A percentile compares a stretch with the other conserved stretches of the same genome.
Evolutionary conservation across 2,329 filamentous ascomycete species (phyloP).

Genomic region (Alternaria hordeiaustralica): DNA sequence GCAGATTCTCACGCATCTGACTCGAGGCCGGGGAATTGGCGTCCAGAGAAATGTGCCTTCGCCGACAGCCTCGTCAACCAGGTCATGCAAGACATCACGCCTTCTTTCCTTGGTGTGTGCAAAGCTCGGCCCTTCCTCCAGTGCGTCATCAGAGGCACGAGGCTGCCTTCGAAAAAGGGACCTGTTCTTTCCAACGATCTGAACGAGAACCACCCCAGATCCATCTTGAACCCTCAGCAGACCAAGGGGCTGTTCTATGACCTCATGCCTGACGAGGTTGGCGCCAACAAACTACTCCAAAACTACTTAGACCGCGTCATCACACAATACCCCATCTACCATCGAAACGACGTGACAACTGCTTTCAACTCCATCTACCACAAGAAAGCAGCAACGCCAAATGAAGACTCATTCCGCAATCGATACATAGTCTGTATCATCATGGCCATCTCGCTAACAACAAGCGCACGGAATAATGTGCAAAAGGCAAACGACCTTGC

Average conservation of each 20-base stretch:
- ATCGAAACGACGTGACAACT: slow-evolving; percentile 40
- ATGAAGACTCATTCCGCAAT: slow-evolving; percentile 37
- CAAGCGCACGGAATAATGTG: slow-evolving; percentile 43
- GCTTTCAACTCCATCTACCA: slow-evolving; percentile 45
- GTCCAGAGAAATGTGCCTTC: slow-evolving; percentile 35
- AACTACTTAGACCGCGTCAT: slow-evolving; percentile 45
- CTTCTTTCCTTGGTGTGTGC: slow-evolving; percentile 45
- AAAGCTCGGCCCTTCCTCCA: slow-evolving; percentile 40
- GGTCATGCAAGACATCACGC: slow-evolving; percentile 46
- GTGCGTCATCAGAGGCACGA: slow-evolving; percentile 46
- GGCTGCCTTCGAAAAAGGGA: slow-evolving; percentile 43
- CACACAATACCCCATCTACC: slow-evolving; percentile 48
- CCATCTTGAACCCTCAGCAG: slow-evolving; percentile 46
- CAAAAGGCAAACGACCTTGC: slow-evolving; percentile 42
- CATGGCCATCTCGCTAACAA: slow-evolving; percentile 47
- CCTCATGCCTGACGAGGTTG: slow-evolving; percentile 38
- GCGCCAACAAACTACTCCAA: slow-evolving; percentile 40
- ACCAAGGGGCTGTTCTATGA: slow-evolving; percentile 32
- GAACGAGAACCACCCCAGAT: slow-evolving; percentile 45
- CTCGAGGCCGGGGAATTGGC: slow-evolving; percentile 14
- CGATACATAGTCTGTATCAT: slow-evolving; percentile 47
- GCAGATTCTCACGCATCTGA: slow-evolving; percentile 34
- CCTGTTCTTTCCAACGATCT: slow-evolving; percentile 44
- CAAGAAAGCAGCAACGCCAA: slow-evolving; percentile 28
- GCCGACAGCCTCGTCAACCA: slow-evolving; percentile 42